Base-by-base conservation (phyloP, 2,329 filamentous ascomycete species). In the Zymoseptoria pseudotritici region DNA sequence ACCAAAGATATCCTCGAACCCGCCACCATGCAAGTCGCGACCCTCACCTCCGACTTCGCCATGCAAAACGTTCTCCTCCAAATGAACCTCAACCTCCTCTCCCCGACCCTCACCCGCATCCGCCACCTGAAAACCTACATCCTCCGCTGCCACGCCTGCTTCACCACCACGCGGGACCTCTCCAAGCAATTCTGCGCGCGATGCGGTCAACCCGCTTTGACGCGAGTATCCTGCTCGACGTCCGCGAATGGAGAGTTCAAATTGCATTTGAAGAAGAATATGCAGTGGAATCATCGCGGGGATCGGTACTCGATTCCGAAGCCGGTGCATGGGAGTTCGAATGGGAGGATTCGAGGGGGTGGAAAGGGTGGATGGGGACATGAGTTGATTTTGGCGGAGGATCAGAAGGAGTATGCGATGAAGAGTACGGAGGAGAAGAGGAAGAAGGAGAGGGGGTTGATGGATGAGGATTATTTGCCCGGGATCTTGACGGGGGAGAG, bases 51-150 rank as follows among this genome's bases (percentile, higher is more conserved):
- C 58, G 94, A 99, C 79, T 97, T 90, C 76, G 93, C 94, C 58
- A 96, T 99, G 90, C 93, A 97, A 78, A 97, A 97, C 73, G 91
- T 97, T 7, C 84, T 94, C 1, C 82, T 99, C 4, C 90, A 95
- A 67, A 95, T 97, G 80, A 96, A 97, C 77, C 84, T 99, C 54
- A 90, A 94, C 72, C 84, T 97, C 10, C 82, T 97, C 60, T 91
- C 92, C 0, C 83, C 90, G 0, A 83, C 85, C 17, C 80, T 97
- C 62, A 83, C 89, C 63, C 86, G 91, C 69, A 91, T 99, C 72
- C 88, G 86, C 46, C 86, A 89, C 61, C 83, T 97, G 65, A 93
- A 91, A 74, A 93, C 89, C 11, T 96, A 90, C 82, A 86, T 97
- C 3, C 83, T 96, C 59, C 87, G 94, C 51, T 99, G 94, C 80